A percentile compares a stretch with the other conserved stretches of the same genome.
These are phyloP conservation scores for Omphalotus olearius DNA, from an alignment of 1,284 basidiomycete species.

Conservation along the genomic window DNA sequence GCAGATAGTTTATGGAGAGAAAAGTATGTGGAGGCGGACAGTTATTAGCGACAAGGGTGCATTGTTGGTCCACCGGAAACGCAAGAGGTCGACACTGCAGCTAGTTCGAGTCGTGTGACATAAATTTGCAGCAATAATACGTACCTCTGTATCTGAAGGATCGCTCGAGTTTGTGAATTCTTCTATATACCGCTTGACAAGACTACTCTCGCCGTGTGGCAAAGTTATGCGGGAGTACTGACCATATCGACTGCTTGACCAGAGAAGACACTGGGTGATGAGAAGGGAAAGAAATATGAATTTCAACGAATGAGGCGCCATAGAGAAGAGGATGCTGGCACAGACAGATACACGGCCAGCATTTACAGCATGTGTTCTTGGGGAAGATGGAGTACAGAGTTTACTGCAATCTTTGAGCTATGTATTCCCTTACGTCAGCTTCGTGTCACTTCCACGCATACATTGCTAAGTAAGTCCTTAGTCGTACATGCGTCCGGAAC, in stretches of 20 bases:
- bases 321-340: neutral
- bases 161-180: slow-evolving; percentile 27
- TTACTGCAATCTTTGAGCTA: neutral
- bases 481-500: too few relatives aligned
- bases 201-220: slow-evolving; percentile 23
- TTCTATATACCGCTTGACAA: slow-evolving; percentile 35
- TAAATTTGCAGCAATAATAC: slow-evolving; percentile 2
- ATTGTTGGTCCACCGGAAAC: slow-evolving; percentile 54
- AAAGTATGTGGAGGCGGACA: slow-evolving; percentile 60
- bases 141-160: slow-evolving; percentile 25
- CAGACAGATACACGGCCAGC: neutral
- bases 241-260: slow-evolving; percentile 60
- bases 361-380: too few relatives aligned
- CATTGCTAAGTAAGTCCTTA: too few relatives aligned
- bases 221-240: slow-evolving; percentile 23
- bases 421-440: neutral
- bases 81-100: slow-evolving; percentile 58
- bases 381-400: neutral
- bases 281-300: slow-evolving; percentile 47
- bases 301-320: slow-evolving; percentile 33
- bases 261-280: slow-evolving; percentile 53
- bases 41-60: slow-evolving; percentile 48
- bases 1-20: slow-evolving; percentile 66
- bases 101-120: slow-evolving; percentile 6
- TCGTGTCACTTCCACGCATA: too few relatives aligned